Evolutionary conservation across 768 basidiomycete species (phyloP), one percentile per base, ranked within the genome.

Genomic region (Hebeloma cylindrosporum): DNA sequence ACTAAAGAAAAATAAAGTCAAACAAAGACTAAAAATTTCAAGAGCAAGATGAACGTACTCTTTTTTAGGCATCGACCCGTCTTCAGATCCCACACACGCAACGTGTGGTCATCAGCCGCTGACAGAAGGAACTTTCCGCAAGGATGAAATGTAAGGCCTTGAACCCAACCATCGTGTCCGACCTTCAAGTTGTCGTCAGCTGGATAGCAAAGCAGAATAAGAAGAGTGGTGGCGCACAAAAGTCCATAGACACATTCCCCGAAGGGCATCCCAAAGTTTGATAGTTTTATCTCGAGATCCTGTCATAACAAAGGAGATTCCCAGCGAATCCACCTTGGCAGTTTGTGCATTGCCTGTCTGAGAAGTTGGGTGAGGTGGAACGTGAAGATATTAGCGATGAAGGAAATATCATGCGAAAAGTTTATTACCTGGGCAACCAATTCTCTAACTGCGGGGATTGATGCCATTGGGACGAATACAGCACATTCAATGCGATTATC

Each of bases 271-370:
- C 93, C 93, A 97, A 13, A 97, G 64, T 58, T 86, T 89, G 69
- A 96, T 89, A 4, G 82, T 82, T 73, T 92, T 95, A 69, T 97
- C 93, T 64, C 93, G 77, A 23, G 88, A 85, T 2, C 90, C 92
- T 10, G 90, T 93, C 7, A 83, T 83, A 6, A 88, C 74, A 60
- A 82, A 93, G 18, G 60, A 62, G 14, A 62, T 62, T n/a, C 60
- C 60, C 35, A 62, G 35, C 8, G 56, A 56, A 28, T 62, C 60
- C n/a, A 60, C 59, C 46, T 62, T 62, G n/a, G 57, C 45, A 18
- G 59, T 52, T 47, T 60, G 59, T 4, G 52, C 47, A 13, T 47
- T 62, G 18, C 57, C 43, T 10, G 60, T 57, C 60, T 62, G 26
- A 13, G 28, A 27, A 32, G 13, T 27, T 34, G n/a, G n/a, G n/a